phyloP scores from a whole-genome alignment of 2,329 filamentous ascomycete genomes.

The Dryadomyces quercivorus region DNA sequence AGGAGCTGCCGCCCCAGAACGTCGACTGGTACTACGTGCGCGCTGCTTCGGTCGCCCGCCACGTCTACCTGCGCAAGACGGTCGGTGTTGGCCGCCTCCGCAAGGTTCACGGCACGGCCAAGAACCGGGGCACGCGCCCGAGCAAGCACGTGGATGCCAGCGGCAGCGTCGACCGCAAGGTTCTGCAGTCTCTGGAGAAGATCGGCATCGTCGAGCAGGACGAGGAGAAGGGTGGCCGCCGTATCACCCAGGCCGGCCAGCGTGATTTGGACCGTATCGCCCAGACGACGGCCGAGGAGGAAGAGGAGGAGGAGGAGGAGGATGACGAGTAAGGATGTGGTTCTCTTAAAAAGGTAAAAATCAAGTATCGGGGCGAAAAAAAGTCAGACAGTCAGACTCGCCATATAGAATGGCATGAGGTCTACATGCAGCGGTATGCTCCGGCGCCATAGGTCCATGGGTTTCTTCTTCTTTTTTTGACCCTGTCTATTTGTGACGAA shows the following conservation, averaged over 20 bases:
- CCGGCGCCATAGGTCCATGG: slow-evolving; percentile 9
- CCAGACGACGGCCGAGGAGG: slow-evolving; percentile 64
- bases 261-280: slow-evolving; percentile 97
- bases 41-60: slow-evolving; percentile 87
- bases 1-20: slow-evolving; percentile 96
- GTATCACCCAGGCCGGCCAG: slow-evolving; percentile 96
- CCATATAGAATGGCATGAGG: neutral
- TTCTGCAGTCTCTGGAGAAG: slow-evolving; percentile 97
- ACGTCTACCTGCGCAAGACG: slow-evolving; percentile 99
- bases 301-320: slow-evolving; percentile 52
- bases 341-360: neutral
- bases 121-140: slow-evolving; percentile 90
- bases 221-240: slow-evolving; percentile 95
- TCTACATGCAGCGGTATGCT: neutral
- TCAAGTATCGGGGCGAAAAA: neutral
- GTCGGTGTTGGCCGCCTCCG: slow-evolving; percentile 93
- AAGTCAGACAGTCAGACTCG: neutral
- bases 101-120: slow-evolving; percentile 83
- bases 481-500: neutral
- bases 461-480: neutral
- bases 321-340: slow-evolving; percentile 35
- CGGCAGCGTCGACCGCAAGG: slow-evolving; percentile 92
- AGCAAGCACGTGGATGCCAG: slow-evolving; percentile 92
- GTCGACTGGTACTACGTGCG: slow-evolving; percentile 94
- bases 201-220: slow-evolving; percentile 96